Conservation (phyloP, 2,329 filamentous ascomycete species). For the Fusarium mundagurra region DNA sequence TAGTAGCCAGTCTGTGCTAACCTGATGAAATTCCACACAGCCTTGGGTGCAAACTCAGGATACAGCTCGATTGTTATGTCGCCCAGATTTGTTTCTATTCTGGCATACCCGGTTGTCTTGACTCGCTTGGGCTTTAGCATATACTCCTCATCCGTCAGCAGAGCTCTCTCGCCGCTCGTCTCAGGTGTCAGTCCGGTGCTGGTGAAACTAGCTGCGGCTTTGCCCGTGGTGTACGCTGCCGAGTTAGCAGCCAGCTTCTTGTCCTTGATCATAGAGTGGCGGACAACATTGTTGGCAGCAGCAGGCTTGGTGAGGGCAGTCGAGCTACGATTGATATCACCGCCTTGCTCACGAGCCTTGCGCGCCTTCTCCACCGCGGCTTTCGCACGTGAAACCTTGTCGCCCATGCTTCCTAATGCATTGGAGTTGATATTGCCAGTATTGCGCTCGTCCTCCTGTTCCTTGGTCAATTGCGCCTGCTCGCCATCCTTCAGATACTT, state of each 20-base stretch:
- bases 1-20: slow-evolving; percentile 93
- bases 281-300: slow-evolving; percentile 35
- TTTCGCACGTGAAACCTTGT: slow-evolving; percentile 90
- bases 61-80: slow-evolving; percentile 89
- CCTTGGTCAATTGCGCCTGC: slow-evolving; percentile 71
- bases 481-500: slow-evolving; percentile 88
- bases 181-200: slow-evolving; percentile 93
- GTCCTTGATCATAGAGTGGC: slow-evolving; percentile 58
- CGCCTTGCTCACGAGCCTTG: slow-evolving; percentile 72
- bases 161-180: slow-evolving; percentile 85
- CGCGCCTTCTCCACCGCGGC: slow-evolving; percentile 93
- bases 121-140: slow-evolving; percentile 92
- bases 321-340: slow-evolving; percentile 64
- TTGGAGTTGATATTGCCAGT: slow-evolving; percentile 78
- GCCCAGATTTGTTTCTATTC: slow-evolving; percentile 87
- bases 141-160: slow-evolving; percentile 93
- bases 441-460: slow-evolving; percentile 74
- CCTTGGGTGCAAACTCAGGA: slow-evolving; percentile 88
- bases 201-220: slow-evolving; percentile 92
- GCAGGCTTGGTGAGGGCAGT: slow-evolving; percentile 54
- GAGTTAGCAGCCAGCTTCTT: slow-evolving; percentile 81
- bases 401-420: slow-evolving; percentile 79
- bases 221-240: slow-evolving; percentile 88
- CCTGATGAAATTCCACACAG: slow-evolving; percentile 96
- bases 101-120: slow-evolving; percentile 89